A percentile compares a stretch with the other conserved stretches of the same genome.
Evolutionary conservation across 2,329 filamentous ascomycete species (phyloP).

Genomic region (Penicillium sp.): DNA sequence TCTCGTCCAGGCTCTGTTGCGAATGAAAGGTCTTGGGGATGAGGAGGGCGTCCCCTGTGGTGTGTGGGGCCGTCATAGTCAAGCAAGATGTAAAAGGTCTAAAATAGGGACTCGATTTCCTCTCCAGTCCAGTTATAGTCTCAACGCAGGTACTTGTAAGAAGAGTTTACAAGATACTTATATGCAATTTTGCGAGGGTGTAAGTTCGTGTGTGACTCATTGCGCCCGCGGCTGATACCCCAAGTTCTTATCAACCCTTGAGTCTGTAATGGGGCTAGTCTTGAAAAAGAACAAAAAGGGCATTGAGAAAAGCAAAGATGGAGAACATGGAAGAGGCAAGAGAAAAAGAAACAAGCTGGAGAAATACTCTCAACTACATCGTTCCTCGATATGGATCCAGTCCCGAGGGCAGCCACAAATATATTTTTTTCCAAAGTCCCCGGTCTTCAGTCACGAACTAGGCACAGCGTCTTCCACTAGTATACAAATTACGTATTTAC

Average conservation of each 20-base stretch:
- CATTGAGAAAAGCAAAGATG: not conserved
- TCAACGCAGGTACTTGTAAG: not conserved
- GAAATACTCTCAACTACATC: not conserved
- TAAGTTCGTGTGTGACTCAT: not conserved
- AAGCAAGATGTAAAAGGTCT: not conserved
- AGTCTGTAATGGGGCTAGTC: not conserved
- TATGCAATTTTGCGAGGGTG: not conserved
- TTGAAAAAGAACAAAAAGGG: not conserved
- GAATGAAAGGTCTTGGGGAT: slow-evolving; percentile 7
- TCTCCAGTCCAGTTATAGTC: not conserved
- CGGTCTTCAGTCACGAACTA: too few species aligned
- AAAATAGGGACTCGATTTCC: not conserved
- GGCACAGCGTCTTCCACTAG: too few species aligned
- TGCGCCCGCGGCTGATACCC: not conserved
- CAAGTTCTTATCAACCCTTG: not conserved
- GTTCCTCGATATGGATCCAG: too few species aligned
- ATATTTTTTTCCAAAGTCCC: too few species aligned
- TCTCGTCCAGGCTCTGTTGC: not conserved
- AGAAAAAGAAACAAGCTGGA: not conserved
- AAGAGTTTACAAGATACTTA: not conserved
- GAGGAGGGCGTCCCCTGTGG: slow-evolving; percentile 4
- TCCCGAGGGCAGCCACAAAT: too few species aligned
- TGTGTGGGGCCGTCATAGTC: slow-evolving; percentile 8
- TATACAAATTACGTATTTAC: too few species aligned
- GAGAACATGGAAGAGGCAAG: too few species aligned